Evolutionary conservation across 2,329 filamentous ascomycete genomes (phyloP), one percentile per base, ranked within the genome.

Genomic region (Pseudogymnoascus sp.): DNA sequence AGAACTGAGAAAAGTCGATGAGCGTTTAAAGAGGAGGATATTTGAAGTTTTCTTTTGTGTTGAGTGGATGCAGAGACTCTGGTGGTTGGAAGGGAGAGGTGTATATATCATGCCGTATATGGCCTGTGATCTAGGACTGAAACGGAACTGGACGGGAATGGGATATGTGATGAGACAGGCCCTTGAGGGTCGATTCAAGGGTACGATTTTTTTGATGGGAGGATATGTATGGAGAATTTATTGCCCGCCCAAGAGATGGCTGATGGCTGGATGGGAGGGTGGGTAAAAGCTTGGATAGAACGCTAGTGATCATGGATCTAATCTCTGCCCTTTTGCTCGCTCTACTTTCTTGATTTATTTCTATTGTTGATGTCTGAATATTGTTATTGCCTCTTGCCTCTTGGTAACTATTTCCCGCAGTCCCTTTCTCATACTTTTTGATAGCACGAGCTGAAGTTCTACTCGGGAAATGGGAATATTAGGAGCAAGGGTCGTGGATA

Each of bases 231-330:
- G 50, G 50, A 21, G 29, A 35, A 56, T 6, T 17, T 50, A 19
- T 56, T 56, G 29, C 50, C 50, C 50, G 50, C 29, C 50, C 50
- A 35, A 56, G 50, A 56, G 29, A 56, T 56, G 29, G 50, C 29
- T 56, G 29, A 56, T 33, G 29, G 50, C 50, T 56, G 50, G 50
- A 56, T 56, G 50, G 2, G 9, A 13, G n/a, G 46, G 26, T 19
- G 29, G 50, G 50, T 33, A 56, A 56, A 56, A 56, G 50, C 50
- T 56, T 56, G 29, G 29, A 56, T 56, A 56, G 50, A 56, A 56
- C 50, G 50, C 50, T 56, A 56, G 50, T 56, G 50, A 56, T 56
- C 50, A 56, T 56, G 50, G 29, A 56, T 56, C 50, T 56, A 56
- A 56, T 56, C 50, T 56, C 23, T 26, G 23, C 23, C 23, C 23